Evolutionary conservation across 345 rosid genomes (phyloP).

Genomic region (Pugionium cornutum): DNA sequence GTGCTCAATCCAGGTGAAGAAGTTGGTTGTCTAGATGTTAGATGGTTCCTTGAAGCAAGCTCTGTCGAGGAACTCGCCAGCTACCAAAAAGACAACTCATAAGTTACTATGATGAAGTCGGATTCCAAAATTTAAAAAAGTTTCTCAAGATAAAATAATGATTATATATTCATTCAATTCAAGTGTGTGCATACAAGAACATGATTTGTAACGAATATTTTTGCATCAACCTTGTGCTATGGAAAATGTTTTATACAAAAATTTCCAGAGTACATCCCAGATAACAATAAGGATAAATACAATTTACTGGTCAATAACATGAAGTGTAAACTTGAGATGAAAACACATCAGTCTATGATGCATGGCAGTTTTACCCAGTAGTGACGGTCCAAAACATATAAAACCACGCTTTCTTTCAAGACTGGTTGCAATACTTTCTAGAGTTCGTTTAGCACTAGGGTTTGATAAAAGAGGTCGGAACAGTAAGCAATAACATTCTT

Average conservation of each 20-base stretch:
- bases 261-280: background rate
- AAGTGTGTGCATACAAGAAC: slow-evolving; percentile 6
- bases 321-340: background rate
- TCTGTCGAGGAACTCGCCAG: slow-evolving; percentile 72
- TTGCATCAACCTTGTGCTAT: slow-evolving; percentile 4
- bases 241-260: background rate
- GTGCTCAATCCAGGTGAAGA: slow-evolving; percentile 76
- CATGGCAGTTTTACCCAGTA: slow-evolving; percentile 2
- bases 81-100: slow-evolving; percentile 42
- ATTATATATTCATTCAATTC: background rate
- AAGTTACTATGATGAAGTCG: slow-evolving; percentile 24
- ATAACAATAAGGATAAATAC: background rate
- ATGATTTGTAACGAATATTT: background rate
- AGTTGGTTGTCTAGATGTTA: slow-evolving; percentile 60
- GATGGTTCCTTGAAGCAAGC: slow-evolving; percentile 56
- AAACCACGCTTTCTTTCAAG: background rate
- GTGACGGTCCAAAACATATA: background rate
- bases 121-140: slow-evolving; percentile 15
- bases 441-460: background rate
- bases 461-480: slow-evolving; percentile 12
- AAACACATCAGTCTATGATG: background rate
- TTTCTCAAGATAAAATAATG: background rate
- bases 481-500: slow-evolving; percentile 41
- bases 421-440: background rate
- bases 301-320: background rate